A percentile compares a stretch with the other conserved stretches of the same genome.
Evolutionary conservation across 768 basidiomycete species (phyloP).

Genomic region (Gloeophyllum trabeum): DNA sequence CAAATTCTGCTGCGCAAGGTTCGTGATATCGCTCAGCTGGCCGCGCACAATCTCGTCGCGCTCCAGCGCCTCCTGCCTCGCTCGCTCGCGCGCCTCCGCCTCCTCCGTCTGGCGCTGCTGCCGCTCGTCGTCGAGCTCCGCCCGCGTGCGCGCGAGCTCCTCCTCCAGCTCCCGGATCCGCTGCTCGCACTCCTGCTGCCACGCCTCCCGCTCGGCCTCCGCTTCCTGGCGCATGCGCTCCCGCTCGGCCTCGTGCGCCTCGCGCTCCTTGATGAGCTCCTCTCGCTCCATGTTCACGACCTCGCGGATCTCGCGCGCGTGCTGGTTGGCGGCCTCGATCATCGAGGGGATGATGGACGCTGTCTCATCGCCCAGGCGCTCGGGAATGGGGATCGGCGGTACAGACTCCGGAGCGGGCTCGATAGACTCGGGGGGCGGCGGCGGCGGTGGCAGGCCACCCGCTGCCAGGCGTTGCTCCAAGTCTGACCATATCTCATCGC

Average conservation of each 20-base stretch:
- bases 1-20: conserved; percentile 57
- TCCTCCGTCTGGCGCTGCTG: conserved; percentile 46
- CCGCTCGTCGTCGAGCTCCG: conserved; percentile 54
- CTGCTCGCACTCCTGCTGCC: conserved; percentile 13
- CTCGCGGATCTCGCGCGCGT: conserved; percentile 47
- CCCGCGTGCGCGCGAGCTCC: conserved; percentile 43
- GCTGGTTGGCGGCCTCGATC: conserved; percentile 42
- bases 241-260: conserved; percentile 41
- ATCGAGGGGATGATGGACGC: conserved; percentile 24
- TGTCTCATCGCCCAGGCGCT: conserved; percentile 13
- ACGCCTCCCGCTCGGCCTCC: conserved; percentile 33
- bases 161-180: conserved; percentile 14
- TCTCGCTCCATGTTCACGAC: conserved; percentile 49
- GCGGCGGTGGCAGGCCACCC: conserved; percentile 9
- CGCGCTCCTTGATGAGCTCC: conserved; percentile 42
- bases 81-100: conserved; percentile 49
- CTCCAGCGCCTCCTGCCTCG: conserved; percentile 43
- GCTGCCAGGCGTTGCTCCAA: conserved; percentile 13
- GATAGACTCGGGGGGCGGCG: conserved; percentile 6
- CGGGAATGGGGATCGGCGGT: conserved; percentile 1
- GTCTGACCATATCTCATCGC: conserved; percentile 28
- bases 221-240: conserved; percentile 36
- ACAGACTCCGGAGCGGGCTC: neutral
- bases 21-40: conserved; percentile 64
- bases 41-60: conserved; percentile 46